Conservation (phyloP, 208 protist species). For the Crithidia expoeki region DNA sequence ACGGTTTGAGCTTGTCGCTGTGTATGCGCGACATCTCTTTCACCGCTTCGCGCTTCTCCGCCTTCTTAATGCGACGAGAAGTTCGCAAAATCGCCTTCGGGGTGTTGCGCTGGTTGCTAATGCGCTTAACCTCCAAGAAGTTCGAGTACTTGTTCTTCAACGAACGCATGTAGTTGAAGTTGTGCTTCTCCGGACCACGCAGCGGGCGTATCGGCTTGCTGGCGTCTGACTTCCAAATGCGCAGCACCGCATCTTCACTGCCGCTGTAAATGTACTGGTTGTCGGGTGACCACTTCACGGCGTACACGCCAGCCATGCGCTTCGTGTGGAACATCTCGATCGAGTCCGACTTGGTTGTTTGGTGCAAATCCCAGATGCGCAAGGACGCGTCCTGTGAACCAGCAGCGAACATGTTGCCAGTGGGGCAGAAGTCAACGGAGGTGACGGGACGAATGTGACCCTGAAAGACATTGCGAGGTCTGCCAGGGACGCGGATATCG, state of each 20-base stretch:
- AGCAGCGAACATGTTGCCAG: conserved; percentile 95
- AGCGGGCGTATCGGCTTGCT: conserved; percentile 90
- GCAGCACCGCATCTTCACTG: conserved; percentile 97
- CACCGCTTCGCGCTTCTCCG: conserved; percentile 78
- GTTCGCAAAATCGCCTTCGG: conserved; percentile 81
- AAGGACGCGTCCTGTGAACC: conserved; percentile 96
- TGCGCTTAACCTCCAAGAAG: conserved; percentile 89
- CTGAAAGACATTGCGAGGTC: conserved; percentile 94
- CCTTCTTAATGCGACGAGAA: conserved; percentile 69
- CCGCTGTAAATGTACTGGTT: conserved; percentile 95
- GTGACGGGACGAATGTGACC: conserved; percentile 95
- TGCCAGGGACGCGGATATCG: conserved; percentile 95
- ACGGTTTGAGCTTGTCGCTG: conserved; percentile 78
- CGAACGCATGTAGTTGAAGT: conserved; percentile 93
- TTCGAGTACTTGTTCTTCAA: conserved; percentile 87
- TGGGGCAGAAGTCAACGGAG: conserved; percentile 97
- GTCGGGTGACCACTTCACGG: conserved; percentile 93
- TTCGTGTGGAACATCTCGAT: conserved; percentile 98
- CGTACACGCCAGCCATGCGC: conserved; percentile 97
- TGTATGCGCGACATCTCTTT: conserved; percentile 88
- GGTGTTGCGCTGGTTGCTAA: conserved; percentile 88
- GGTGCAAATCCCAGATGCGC: conserved; percentile 94
- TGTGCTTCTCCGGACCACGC: conserved; percentile 87
- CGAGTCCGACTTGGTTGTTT: conserved; percentile 85
- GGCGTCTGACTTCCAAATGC: conserved; percentile 96